Base-by-base conservation (phyloP, 352 stramenopile species). In the Blastocystis sp. region DNA sequence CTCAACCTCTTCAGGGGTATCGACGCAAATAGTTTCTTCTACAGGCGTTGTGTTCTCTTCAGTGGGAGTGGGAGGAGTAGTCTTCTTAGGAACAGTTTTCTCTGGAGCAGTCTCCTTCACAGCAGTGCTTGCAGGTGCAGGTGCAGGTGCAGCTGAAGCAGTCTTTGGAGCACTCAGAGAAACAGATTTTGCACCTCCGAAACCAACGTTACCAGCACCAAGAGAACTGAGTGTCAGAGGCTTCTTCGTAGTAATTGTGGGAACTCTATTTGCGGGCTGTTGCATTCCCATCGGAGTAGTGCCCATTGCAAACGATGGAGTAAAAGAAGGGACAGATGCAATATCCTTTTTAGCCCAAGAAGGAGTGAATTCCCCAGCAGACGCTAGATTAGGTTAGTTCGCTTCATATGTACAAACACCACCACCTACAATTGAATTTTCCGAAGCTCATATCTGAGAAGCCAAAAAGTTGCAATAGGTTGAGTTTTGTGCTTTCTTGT, bases 211-310 rank as follows among this genome's bases (percentile, higher is more conserved):
- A 35, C 49, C 35, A 5, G 58, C 71, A 49, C 71, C 71, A 6
- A 83, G 71, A 32, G 71, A 83, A 27, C 49, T 66, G 29, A 83
- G 51, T 14, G 71, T 83, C 14, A 83, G n/a, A 11, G 71, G 71
- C 49, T 83, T 83, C 52, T 61, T 66, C 5, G 56, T 65, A 1
- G 51, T 39, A 42, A 83, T 51, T 32, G 46, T 37, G 37, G 67
- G 51, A 35, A 56, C 29, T 24, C 43, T 32, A 52, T 52, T 61
- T 29, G 24, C 49, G n/a, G 71, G 71, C 29, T 61, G 69, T 39
- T 49, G 43, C 39, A 35, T 56, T 9, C 46, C 39, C 43, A 80
- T 63, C 21, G 5, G 21, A 43, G 32, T 58, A n/a, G 32, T 27
- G 14, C 67, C 67, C 14, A 46, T 74, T 14, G 63, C 63, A 43